These are phyloP conservation scores for Pleurotus pulmonarius DNA, from an alignment of 768 basidiomycete genomes.

Conservation along the genomic window DNA sequence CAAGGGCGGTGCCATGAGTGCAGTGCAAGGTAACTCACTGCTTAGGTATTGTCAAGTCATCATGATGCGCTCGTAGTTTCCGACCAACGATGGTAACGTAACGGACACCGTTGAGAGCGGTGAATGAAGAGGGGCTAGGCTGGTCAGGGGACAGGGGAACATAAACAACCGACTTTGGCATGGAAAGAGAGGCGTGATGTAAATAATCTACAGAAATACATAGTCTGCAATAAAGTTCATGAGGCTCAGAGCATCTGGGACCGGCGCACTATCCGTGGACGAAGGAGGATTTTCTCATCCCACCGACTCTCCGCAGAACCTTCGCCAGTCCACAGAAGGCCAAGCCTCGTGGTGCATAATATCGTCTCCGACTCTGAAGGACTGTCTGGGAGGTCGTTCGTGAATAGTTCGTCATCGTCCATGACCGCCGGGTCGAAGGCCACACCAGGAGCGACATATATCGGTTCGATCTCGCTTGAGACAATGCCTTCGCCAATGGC, in stretches of 20 bases:
- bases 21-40: too few species aligned
- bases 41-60: too few species aligned
- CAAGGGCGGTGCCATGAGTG: too few species aligned
- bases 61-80: too few species aligned
- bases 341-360: slow-evolving; percentile 57
- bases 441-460: slow-evolving; percentile 39
- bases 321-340: slow-evolving; percentile 35
- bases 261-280: slow-evolving; percentile 47
- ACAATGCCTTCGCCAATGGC: slow-evolving; percentile 58
- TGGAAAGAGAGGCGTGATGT: too few species aligned
- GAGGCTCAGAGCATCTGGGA: background rate
- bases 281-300: slow-evolving; percentile 45
- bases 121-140: too few species aligned
- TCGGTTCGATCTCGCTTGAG: slow-evolving; percentile 50
- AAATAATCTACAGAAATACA: too few species aligned
- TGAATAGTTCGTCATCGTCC: slow-evolving; percentile 32
- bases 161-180: too few species aligned
- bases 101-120: too few species aligned
- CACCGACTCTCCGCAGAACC: slow-evolving; percentile 33
- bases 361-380: slow-evolving; percentile 27
- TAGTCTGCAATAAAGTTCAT: too few species aligned
- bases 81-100: too few species aligned
- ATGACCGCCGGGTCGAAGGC: slow-evolving; percentile 36
- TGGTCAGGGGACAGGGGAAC: too few species aligned
- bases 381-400: slow-evolving; percentile 9